Evolutionary conservation across 2,329 filamentous ascomycete species (phyloP), one percentile per base, ranked within the genome.

Genomic region (Sphaerostilbella broomeana): DNA sequence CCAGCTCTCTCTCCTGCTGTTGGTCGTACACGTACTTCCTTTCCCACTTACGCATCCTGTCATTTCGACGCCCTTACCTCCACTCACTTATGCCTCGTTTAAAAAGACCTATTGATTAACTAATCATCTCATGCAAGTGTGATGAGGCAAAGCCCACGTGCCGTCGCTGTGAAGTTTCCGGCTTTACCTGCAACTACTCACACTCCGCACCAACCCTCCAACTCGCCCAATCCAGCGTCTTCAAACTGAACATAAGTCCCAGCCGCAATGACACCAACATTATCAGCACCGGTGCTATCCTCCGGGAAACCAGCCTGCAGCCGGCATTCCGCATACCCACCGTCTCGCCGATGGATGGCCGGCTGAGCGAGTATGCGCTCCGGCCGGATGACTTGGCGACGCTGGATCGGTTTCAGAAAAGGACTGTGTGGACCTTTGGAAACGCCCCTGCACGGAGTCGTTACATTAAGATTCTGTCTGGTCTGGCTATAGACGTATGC

Each of bases 131-230:
- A n/a, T 18, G 4, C 22, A 21, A 73, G 70, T 77, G 73, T 46
- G 73, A 76, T 48, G 72, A 76, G 48, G 44, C 47, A 1, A 67
- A 59, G 32, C 73, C 72, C 0, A 42, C 51, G 6, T 77, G 72
- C 46, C 52, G 56, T 26, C 68, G 65, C 42, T 77, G 73, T 48
- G 39, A 56, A 4, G 48, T 56, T 3, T 72, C 63, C 43, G 63
- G 68, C 10, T 65, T 73, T 1, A 55, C 58, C 6, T 75, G 72
- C 53, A 62, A 62, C 44, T 74, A 70, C 45, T 60, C 63, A 12
- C n/a, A 22, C 37, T 38, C 43, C 10, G 38, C 44, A 12, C 36
- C 49, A 24, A 30, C 45, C 6, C 44, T 55, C 6, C 49, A 55
- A 22, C 49, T 55, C 11, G 43, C 50, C 5, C 45, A 50, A 8